Evolutionary conservation across 106 monocot species (phyloP), one percentile per base, ranked within the genome.

Genomic region (Platanthera guangdongensis): DNA sequence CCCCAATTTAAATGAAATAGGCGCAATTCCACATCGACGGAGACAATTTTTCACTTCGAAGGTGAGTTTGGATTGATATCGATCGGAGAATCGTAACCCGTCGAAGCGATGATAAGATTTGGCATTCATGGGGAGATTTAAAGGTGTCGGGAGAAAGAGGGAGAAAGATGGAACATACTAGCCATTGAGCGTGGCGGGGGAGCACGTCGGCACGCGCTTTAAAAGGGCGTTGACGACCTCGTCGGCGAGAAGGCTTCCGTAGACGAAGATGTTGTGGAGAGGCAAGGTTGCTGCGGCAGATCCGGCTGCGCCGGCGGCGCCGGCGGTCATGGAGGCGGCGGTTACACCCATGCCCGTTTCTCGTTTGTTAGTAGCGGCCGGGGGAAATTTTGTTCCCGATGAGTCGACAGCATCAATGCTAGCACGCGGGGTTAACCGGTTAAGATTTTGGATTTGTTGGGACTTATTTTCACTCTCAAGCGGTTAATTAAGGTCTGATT

Each of bases 211-310:
- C 1, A 91, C 63, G 62, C 95, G 95, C 52, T 86, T 79, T 71
- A 96, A 80, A 51, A 96, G 88, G 47, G 82, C 80, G 0, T 74
- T 54, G 22, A 96, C 84, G 32, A 96, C 87, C 81, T 93, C 93
- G 28, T 95, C 87, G 8, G 85, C 84, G 65, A 95, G 79, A 39
- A 95, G 83, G 68, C 83, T 95, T 52, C 95, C 95, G 79, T 95
- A 95, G 3, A 95, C 93, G 76, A 95, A 95, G 28, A 95, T 89
- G 77, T 72, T 89, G 85, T 87, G 90, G 74, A 78, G 72, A 39
- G 69, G 12, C 1, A 47, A 57, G 16, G 80, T 19, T 19, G 77
- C 30, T 13, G 51, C 65, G 16, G 21, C 46, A 47, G 32, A 60
- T 4, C 10, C 47, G 45, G 46, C 60, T 0, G 47, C 47, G 19